These are phyloP conservation scores for Friedmanniomyces endolithicus DNA, from an alignment of 495 filamentous ascomycete species.

Conservation along the genomic window DNA sequence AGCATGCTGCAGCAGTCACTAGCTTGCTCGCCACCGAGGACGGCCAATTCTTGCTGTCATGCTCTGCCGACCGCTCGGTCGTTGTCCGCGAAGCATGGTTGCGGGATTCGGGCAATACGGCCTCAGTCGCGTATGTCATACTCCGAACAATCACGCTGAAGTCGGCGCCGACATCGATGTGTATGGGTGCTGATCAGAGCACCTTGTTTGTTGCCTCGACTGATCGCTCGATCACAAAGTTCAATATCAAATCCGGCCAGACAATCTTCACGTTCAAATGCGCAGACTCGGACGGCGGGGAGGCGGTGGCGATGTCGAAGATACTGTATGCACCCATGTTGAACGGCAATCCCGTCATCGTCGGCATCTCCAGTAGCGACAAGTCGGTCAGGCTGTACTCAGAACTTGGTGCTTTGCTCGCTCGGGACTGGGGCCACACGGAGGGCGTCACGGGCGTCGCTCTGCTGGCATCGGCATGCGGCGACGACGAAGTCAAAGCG, in stretches of 20 bases:
- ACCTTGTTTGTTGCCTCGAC: slow-evolving; percentile 63
- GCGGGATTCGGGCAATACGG: slow-evolving; percentile 48
- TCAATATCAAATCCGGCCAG: slow-evolving; percentile 60
- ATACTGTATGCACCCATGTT: slow-evolving; percentile 39
- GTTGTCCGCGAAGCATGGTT: slow-evolving; percentile 65
- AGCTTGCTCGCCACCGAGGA: slow-evolving; percentile 49
- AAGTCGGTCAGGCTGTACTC: slow-evolving; percentile 90
- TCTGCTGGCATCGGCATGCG: slow-evolving; percentile 35
- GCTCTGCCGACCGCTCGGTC: slow-evolving; percentile 76
- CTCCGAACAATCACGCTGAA: slow-evolving; percentile 66
- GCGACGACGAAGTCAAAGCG: slow-evolving; percentile 3
- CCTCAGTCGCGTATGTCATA: slow-evolving; percentile 64
- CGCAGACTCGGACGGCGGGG: slow-evolving; percentile 60
- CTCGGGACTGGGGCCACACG: slow-evolving; percentile 86
- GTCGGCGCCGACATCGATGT: slow-evolving; percentile 75
- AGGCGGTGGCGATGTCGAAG: slow-evolving; percentile 70
- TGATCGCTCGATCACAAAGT: slow-evolving; percentile 68
- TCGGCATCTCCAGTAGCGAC: slow-evolving; percentile 81
- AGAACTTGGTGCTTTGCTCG: slow-evolving; percentile 60
- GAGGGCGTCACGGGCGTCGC: slow-evolving; percentile 76
- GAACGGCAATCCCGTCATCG: slow-evolving; percentile 43
- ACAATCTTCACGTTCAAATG: slow-evolving; percentile 64
- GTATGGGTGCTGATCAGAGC: slow-evolving; percentile 42
- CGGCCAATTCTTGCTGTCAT: slow-evolving; percentile 64
- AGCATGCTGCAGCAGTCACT: slow-evolving; percentile 60